Conservation (phyloP, 352 stramenopile species). For the Globisporangium iwayamae region DNA sequence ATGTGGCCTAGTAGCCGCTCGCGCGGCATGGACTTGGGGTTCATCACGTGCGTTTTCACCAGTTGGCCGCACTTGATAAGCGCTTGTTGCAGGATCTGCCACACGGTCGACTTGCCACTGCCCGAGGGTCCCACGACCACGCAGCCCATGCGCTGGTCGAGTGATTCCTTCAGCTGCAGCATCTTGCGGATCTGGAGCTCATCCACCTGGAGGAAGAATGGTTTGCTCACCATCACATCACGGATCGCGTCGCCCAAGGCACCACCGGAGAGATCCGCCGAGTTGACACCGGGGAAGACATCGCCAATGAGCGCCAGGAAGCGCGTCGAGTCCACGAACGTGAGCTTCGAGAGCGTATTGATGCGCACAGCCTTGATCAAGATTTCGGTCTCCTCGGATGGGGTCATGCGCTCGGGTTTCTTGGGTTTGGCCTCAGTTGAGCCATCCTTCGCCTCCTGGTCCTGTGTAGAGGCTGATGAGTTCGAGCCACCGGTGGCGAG, state of each 20-base stretch:
- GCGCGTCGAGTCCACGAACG: conserved; percentile 84
- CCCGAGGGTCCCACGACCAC: conserved; percentile 92
- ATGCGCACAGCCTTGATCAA: conserved; percentile 95
- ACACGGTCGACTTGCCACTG: conserved; percentile 94
- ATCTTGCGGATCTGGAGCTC: conserved; percentile 93
- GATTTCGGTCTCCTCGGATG: conserved; percentile 85
- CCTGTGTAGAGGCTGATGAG: conserved; percentile 1
- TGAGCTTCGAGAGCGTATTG: conserved; percentile 96
- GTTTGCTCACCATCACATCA: conserved; percentile 88
- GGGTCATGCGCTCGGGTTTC: conserved; percentile 36
- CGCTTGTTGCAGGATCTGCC: conserved; percentile 88
- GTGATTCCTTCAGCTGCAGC: conserved; percentile 93
- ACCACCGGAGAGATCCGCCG: conserved; percentile 74
- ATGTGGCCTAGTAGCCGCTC: conserved; percentile 91
- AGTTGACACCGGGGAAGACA: conserved; percentile 90
- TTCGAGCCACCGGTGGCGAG: conserved; percentile 16
- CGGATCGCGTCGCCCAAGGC: conserved; percentile 84
- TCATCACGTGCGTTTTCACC: conserved; percentile 95
- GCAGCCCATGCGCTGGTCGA: conserved; percentile 94
- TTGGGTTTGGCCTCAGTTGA: conserved; percentile 5
- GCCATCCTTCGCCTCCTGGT: conserved; percentile 15
- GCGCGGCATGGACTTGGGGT: conserved; percentile 94
- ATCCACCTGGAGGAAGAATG: conserved; percentile 86
- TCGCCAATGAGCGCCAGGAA: conserved; percentile 93
- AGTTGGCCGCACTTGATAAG: conserved; percentile 78